Conservation (phyloP, 495 filamentous ascomycete genomes). For the Neurospora sp. region DNA sequence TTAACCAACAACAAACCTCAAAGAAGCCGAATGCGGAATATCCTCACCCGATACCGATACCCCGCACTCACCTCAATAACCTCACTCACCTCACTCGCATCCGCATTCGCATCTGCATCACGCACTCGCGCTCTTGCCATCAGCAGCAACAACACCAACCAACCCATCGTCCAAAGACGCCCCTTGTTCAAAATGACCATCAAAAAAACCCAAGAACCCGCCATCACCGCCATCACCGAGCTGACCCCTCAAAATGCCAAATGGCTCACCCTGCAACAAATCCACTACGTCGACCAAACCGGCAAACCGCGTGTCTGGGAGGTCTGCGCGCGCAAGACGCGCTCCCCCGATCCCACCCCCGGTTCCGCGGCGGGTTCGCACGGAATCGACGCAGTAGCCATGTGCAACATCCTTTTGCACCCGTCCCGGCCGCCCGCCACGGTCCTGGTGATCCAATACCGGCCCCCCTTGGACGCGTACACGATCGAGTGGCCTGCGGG, state of each 20-base stretch:
- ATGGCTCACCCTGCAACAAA: conserved; percentile 41
- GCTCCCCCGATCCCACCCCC: conserved; percentile 7
- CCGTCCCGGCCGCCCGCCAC: conserved; percentile 37
- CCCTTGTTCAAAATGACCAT: conserved; percentile 1
- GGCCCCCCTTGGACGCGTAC: conserved; percentile 67
- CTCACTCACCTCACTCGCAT: not conserved
- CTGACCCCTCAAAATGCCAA: conserved; percentile 34
- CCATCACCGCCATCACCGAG: conserved; percentile 34
- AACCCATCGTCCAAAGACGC: not conserved
- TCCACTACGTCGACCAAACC: conserved; percentile 42
- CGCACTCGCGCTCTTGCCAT: not conserved
- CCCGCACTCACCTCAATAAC: not conserved
- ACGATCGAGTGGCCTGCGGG: conserved; percentile 80
- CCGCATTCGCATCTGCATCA: not conserved
- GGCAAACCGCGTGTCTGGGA: conserved; percentile 44
- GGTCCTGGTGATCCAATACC: conserved; percentile 50
- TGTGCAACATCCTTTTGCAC: conserved; percentile 43
- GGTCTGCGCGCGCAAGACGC: conserved; percentile 42
- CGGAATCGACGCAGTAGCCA: conserved; percentile 46
- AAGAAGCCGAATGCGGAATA: not conserved
- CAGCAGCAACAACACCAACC: not conserved
- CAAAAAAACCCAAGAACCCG: conserved; percentile 31
- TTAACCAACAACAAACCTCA: not conserved
- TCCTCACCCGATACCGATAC: not conserved
- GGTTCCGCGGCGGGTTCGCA: not conserved